These are phyloP conservation scores for Asterochloris erici DNA, from an alignment of 139 green algal genomes.

Conservation along the genomic window DNA sequence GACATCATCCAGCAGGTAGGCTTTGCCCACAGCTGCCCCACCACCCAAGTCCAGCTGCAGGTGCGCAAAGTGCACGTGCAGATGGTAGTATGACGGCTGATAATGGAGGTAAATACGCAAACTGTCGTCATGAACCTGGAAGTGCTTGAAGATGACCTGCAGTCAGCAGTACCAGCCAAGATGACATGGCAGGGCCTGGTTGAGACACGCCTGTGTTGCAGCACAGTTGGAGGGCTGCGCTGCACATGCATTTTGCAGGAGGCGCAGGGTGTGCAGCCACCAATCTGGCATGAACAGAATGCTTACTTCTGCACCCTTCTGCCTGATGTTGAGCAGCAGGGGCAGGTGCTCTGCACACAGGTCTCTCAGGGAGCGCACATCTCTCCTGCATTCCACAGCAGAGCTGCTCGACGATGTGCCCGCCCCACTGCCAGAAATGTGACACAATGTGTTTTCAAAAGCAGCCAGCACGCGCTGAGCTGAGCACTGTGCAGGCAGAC, in stretches of 20 bases:
- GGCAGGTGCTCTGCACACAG: constrained; percentile 39
- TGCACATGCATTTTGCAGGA: background rate
- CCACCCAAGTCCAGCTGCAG: constrained; percentile 13
- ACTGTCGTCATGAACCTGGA: constrained; percentile 22
- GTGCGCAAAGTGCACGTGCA: constrained; percentile 51
- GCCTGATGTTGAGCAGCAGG: constrained; percentile 47
- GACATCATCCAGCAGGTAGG: constrained; percentile 50
- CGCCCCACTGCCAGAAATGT: too few species aligned
- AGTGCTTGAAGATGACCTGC: constrained; percentile 43
- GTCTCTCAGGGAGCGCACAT: constrained; percentile 40
- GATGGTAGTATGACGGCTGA: constrained; percentile 50
- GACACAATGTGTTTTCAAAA: too few species aligned
- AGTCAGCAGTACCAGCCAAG: background rate
- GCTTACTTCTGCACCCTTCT: constrained; percentile 28
- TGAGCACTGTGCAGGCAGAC: background rate
- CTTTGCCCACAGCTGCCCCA: constrained; percentile 27
- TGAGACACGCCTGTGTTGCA: background rate
- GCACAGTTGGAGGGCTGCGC: background rate
- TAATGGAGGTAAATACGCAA: constrained; percentile 54
- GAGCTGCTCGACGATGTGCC: too few species aligned
- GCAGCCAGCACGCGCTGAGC: too few species aligned
- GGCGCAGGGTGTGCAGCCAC: background rate
- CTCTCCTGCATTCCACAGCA: constrained; percentile 13
- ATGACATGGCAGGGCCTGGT: background rate
- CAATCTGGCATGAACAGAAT: background rate